phyloP scores from a whole-genome alignment of 495 filamentous ascomycete genomes.

The Penicillium malachiteum region DNA sequence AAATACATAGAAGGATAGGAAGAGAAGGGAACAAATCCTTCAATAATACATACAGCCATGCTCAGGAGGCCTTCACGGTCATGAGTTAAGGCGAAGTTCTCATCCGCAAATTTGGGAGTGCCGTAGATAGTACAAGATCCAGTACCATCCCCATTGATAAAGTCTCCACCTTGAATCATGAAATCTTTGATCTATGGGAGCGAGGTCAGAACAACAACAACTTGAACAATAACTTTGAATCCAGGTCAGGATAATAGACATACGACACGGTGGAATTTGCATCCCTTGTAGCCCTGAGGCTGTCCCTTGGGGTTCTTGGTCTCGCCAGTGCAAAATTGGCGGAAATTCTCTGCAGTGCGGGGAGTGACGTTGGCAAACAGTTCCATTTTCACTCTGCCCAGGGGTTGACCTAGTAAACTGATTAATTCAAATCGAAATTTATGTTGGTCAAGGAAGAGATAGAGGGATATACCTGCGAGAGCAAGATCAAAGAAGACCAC shows the following conservation, averaged over 20 bases:
- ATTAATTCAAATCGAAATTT: background rate
- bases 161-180: slow-evolving; percentile 97
- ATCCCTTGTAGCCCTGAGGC: slow-evolving; percentile 89
- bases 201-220: background rate
- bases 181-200: slow-evolving; percentile 86
- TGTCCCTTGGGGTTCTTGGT: slow-evolving; percentile 75
- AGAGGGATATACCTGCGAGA: slow-evolving; percentile 64
- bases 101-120: slow-evolving; percentile 79
- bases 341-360: slow-evolving; percentile 93
- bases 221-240: background rate
- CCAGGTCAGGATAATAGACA: slow-evolving; percentile 28
- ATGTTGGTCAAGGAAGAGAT: background rate
- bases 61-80: slow-evolving; percentile 76
- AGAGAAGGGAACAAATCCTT: background rate
- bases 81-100: slow-evolving; percentile 83
- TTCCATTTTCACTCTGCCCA: slow-evolving; percentile 92
- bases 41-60: slow-evolving; percentile 74
- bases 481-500: slow-evolving; percentile 93
- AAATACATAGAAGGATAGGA: background rate
- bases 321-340: slow-evolving; percentile 95
- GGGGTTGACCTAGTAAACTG: slow-evolving; percentile 67
- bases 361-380: slow-evolving; percentile 84
- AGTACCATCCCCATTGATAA: slow-evolving; percentile 89
- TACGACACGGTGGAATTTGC: slow-evolving; percentile 93
- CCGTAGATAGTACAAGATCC: slow-evolving; percentile 88